These are phyloP conservation scores for Triticum turgidum DNA, from an alignment of 176 grass and related monocot genomes.

Conservation along the genomic window DNA sequence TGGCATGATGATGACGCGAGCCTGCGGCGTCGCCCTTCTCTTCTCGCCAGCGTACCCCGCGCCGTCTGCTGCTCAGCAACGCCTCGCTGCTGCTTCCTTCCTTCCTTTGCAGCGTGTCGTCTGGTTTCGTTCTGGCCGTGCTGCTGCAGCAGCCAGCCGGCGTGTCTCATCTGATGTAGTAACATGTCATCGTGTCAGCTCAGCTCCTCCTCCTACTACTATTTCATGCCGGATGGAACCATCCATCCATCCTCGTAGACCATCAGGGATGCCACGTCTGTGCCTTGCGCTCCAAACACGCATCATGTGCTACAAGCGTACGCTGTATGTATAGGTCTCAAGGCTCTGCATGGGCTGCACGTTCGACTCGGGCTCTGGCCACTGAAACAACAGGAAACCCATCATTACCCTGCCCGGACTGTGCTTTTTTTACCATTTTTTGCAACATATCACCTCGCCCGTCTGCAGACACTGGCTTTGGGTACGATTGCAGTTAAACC, in stretches of 20 bases:
- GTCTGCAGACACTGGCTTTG: not conserved
- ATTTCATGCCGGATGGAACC: not conserved
- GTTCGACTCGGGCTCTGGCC: not conserved
- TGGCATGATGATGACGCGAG: slow-evolving; percentile 6
- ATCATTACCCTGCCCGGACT: not conserved
- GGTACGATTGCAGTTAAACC: not conserved
- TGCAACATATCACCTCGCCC: not conserved
- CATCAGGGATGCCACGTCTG: not conserved
- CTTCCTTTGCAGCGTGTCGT: not conserved
- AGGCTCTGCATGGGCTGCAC: not conserved
- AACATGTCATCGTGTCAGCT: not conserved
- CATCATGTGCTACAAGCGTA: not conserved
- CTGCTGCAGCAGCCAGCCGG: not conserved
- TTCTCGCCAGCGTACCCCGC: not conserved
- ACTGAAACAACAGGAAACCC: not conserved
- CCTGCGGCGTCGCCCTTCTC: not conserved
- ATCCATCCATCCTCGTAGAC: not conserved
- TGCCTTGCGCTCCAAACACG: not conserved
- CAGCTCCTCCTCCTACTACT: not conserved
- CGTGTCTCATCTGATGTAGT: not conserved
- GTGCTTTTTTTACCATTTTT: not conserved
- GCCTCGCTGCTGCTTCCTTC: not conserved
- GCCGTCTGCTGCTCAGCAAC: not conserved
- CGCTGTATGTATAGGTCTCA: not conserved
- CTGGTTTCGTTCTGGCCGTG: not conserved